These are phyloP conservation scores for Pseudomonodictys pantanalensis DNA, from an alignment of 495 filamentous ascomycete genomes.

Conservation along the genomic window DNA sequence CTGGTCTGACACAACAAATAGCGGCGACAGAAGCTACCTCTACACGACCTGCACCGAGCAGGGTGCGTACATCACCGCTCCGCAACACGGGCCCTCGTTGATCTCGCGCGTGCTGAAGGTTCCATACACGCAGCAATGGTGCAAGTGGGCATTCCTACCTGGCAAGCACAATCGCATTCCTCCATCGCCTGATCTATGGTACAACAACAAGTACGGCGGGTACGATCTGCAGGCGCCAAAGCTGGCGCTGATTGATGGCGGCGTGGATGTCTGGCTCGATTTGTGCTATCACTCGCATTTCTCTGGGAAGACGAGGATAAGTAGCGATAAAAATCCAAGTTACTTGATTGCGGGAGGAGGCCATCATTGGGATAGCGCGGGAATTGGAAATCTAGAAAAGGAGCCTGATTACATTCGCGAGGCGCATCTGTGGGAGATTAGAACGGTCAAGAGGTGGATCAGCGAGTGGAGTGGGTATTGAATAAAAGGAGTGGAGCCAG, in stretches of 20 bases:
- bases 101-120: conserved; percentile 47
- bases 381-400: conserved; percentile 46
- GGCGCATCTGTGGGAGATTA: conserved; percentile 51
- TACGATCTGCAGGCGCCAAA: conserved; percentile 46
- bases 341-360: conserved; percentile 47
- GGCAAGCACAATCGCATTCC: conserved; percentile 48
- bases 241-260: conserved; percentile 51
- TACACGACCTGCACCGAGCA: conserved; percentile 49
- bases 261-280: conserved; percentile 47
- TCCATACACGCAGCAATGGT: conserved; percentile 54
- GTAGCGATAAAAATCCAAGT: conserved; percentile 44
- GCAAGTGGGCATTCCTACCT: conserved; percentile 48
- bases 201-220: conserved; percentile 46
- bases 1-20: conserved; percentile 44
- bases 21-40: conserved; percentile 44
- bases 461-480: not conserved
- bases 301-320: conserved; percentile 35
- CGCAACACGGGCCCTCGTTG: conserved; percentile 42
- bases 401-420: conserved; percentile 52
- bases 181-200: conserved; percentile 39
- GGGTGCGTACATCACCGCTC: conserved; percentile 50
- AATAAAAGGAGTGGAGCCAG: too few species aligned
- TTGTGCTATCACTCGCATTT: conserved; percentile 48
- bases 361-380: conserved; percentile 52
- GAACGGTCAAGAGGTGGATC: conserved; percentile 44